phyloP scores from a whole-genome alignment of 2,329 filamentous ascomycete genomes.

The Ophiostoma populinum region DNA sequence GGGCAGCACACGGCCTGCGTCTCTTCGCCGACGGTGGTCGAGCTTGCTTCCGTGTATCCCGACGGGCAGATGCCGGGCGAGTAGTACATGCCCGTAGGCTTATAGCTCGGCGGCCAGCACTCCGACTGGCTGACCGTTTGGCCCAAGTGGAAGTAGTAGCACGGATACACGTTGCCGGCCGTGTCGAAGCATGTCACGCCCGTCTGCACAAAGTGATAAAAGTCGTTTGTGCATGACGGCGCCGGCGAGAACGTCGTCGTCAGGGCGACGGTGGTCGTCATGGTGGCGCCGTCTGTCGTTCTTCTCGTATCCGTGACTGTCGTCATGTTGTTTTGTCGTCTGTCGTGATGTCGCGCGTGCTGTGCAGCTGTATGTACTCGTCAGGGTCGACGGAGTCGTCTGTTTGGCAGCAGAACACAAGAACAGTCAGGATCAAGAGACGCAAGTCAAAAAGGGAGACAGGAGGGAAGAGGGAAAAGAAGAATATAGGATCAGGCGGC shows the following conservation, averaged over 20 bases:
- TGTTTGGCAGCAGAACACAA: no score
- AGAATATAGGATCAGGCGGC: no score
- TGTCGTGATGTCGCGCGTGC: no score
- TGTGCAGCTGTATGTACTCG: no score
- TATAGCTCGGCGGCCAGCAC: slow-evolving; percentile 5
- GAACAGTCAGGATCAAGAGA: no score
- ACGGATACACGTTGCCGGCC: slow-evolving; percentile 1
- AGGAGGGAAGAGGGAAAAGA: no score
- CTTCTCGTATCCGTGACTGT: no score
- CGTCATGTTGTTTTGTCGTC: neutral
- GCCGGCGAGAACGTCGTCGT: slow-evolving; percentile 7
- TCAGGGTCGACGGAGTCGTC: no score
- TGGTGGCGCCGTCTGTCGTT: no score
- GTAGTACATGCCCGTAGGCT: neutral
- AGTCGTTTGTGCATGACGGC: slow-evolving; percentile 4
- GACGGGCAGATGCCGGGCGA: slow-evolving; percentile 8
- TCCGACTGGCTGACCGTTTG: neutral
- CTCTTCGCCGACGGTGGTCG: neutral
- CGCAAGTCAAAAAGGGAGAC: no score
- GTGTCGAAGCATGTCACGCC: neutral
- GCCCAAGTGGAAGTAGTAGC: slow-evolving; percentile 6
- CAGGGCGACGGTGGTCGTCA: neutral
- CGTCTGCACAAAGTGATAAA: neutral
- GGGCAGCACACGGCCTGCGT: slow-evolving; percentile 9
- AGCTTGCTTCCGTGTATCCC: slow-evolving; percentile 6